Percentiles rank a stretch among this genome's conserved stretches.
These are phyloP conservation scores for Erigeron canadensis DNA, from an alignment of 129 eudicot species.

Conservation along the genomic window DNA sequence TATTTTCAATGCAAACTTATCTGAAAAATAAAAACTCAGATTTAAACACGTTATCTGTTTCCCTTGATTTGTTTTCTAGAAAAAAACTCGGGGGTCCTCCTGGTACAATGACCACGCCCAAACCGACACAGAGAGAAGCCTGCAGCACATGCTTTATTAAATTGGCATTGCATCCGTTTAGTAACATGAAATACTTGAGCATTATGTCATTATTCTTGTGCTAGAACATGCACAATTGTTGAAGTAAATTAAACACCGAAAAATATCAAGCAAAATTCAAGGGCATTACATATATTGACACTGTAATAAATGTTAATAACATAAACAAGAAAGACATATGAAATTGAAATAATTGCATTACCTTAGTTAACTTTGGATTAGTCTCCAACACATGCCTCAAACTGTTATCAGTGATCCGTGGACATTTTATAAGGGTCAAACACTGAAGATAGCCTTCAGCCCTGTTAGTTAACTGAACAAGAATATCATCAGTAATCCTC, in stretches of 20 bases:
- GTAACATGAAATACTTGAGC: background rate
- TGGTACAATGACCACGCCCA: background rate
- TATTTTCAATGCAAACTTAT: too few relatives aligned
- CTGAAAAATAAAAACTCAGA: too few relatives aligned
- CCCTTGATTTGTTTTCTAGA: too few relatives aligned
- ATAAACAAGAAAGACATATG: background rate
- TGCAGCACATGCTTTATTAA: conserved; percentile 10
- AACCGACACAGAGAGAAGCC: background rate
- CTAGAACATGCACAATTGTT: conserved; percentile 2
- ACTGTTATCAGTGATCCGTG: conserved; percentile 61
- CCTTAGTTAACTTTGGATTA: conserved; percentile 59
- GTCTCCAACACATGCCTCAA: conserved; percentile 47
- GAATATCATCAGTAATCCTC: conserved; percentile 42
- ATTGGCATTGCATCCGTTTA: background rate
- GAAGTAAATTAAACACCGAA: background rate
- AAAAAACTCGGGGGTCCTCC: background rate
- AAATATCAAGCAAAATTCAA: background rate
- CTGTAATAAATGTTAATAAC: background rate
- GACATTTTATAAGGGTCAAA: conserved; percentile 61
- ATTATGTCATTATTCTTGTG: background rate
- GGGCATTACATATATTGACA: too few relatives aligned
- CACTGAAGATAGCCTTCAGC: conserved; percentile 56
- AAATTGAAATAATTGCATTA: conserved; percentile 10
- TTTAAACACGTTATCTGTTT: too few relatives aligned
- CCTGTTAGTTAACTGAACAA: conserved; percentile 36